A percentile compares a stretch with the other conserved stretches of the same genome.
Conservation (phyloP, 768 basidiomycete species). For the Termitomyces sp. region DNA sequence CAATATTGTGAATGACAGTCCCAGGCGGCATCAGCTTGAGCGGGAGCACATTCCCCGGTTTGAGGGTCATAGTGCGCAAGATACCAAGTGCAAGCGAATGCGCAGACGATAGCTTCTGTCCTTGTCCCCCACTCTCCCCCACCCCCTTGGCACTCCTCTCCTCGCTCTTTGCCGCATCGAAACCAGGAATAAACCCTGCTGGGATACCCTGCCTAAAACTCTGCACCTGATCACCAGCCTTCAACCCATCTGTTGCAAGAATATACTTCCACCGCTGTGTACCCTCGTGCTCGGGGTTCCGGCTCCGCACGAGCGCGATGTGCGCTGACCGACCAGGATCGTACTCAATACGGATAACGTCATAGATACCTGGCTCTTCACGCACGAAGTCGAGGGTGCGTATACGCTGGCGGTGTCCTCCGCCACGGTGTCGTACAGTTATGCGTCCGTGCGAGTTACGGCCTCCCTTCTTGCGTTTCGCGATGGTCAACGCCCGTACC, state of each 20-base stretch:
- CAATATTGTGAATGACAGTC: conserved; percentile 83
- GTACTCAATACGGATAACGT: conserved; percentile 93
- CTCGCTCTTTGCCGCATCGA: conserved; percentile 22
- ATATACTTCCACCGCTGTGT: conserved; percentile 80
- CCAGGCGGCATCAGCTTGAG: conserved; percentile 88
- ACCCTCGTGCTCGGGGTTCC: conserved; percentile 47
- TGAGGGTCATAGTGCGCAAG: conserved; percentile 76
- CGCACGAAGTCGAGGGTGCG: conserved; percentile 85
- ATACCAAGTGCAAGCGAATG: conserved; percentile 76
- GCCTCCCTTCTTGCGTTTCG: conserved; percentile 82
- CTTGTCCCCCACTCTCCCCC: conserved; percentile 6
- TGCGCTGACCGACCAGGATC: conserved; percentile 93
- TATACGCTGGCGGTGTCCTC: conserved; percentile 85
- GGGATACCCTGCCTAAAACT: conserved; percentile 84
- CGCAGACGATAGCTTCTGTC: conserved; percentile 27
- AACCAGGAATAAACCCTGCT: conserved; percentile 59
- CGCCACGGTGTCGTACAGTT: conserved; percentile 85
- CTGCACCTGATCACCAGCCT: conserved; percentile 84
- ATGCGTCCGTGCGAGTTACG: conserved; percentile 79
- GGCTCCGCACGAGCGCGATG: conserved; percentile 80
- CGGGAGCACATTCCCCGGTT: conserved; percentile 90
- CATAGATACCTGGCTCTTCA: conserved; percentile 71
- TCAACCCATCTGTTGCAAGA: conserved; percentile 82
- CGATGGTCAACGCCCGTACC: conserved; percentile 71
- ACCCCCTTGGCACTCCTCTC: conserved; percentile 9